A percentile compares a stretch with the other conserved stretches of the same genome.
Evolutionary conservation across 2,329 filamentous ascomycete species (phyloP).

Genomic region (Fusarium drepaniforme): DNA sequence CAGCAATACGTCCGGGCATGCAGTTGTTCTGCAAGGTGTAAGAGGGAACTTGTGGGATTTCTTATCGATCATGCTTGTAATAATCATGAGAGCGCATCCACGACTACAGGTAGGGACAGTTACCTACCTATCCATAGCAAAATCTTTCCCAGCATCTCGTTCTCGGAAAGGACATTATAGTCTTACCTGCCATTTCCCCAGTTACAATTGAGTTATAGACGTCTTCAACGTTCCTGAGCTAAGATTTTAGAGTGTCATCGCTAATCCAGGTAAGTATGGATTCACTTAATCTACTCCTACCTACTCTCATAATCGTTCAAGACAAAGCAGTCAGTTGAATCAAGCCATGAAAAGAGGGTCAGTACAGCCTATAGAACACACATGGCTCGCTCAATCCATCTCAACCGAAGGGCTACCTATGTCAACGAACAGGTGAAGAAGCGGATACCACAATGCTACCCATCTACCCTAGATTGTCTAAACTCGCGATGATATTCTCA

Average conservation of each 20-base stretch:
- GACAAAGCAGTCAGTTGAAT: not conserved
- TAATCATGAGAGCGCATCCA: not conserved
- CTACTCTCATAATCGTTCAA: not conserved
- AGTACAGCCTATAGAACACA: not conserved
- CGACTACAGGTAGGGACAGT: no score
- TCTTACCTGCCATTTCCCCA: no score
- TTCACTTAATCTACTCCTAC: no score
- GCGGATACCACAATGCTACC: not conserved
- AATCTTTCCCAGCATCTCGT: no score
- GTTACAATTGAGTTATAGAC: no score
- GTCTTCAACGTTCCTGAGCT: no score
- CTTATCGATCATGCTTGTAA: not conserved
- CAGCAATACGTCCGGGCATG: not conserved
- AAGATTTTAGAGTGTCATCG: no score
- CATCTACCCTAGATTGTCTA: slow-evolving; percentile 20
- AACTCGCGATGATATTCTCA: not conserved
- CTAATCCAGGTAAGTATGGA: no score
- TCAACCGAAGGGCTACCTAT: fast-evolving
- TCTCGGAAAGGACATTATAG: no score
- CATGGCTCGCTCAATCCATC: no score
- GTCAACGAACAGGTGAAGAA: not conserved
- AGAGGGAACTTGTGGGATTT: not conserved
- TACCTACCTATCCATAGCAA: no score
- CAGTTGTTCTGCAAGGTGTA: not conserved
- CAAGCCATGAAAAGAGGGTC: not conserved